Conservation (phyloP, 495 filamentous ascomycete genomes). For the Aspergillus panamensis region DNA sequence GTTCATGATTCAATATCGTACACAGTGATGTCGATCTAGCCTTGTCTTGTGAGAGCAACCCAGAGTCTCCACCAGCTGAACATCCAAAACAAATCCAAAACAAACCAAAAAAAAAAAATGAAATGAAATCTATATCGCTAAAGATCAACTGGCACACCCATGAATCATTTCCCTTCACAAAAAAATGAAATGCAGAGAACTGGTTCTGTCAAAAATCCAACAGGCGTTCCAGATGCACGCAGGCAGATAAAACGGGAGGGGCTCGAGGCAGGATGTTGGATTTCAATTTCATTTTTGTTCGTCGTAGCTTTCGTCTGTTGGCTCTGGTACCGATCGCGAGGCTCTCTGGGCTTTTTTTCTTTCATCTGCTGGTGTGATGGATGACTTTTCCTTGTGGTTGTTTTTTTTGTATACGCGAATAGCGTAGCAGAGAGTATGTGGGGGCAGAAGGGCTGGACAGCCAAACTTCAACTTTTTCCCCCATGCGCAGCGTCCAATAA, state of each 20-base stretch:
- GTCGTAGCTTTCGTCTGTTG: not conserved
- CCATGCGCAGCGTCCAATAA: not conserved
- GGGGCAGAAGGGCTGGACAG: not conserved
- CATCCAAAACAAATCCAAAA: not conserved
- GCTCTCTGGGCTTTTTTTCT: not conserved
- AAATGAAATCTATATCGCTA: conserved; percentile 5
- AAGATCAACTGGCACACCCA: not conserved
- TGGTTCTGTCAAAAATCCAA: not conserved
- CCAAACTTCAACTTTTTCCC: not conserved
- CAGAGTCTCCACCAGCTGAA: not conserved
- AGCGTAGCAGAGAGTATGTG: conserved; percentile 1
- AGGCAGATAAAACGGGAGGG: not conserved
- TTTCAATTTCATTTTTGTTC: not conserved
- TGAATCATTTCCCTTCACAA: not conserved
- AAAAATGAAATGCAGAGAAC: conserved; percentile 2
- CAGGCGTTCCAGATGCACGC: conserved; percentile 4
- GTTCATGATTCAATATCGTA: not conserved
- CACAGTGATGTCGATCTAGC: conserved; percentile 1
- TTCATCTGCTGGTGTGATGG: not conserved
- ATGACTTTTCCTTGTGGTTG: not conserved
- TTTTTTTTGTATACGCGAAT: not conserved
- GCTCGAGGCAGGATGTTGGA: not conserved
- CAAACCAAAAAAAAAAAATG: too few species aligned
- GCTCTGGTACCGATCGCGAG: not conserved
- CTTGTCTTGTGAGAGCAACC: not conserved